phyloP scores from a whole-genome alignment of 2,329 filamentous ascomycete species.

The Coniella lustricola region DNA sequence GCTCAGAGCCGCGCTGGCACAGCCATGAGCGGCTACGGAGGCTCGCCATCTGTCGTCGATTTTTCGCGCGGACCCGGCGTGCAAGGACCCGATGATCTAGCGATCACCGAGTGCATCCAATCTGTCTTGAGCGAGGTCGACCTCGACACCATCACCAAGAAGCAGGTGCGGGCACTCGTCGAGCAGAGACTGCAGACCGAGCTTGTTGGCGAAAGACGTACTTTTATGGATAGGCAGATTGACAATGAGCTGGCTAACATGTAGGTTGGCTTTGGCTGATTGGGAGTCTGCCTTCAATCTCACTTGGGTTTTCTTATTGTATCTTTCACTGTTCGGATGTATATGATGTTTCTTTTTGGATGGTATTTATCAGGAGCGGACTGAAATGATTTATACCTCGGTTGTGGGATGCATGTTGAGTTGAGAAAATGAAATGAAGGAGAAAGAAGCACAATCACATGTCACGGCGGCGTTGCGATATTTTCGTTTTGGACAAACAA shows the following conservation, averaged over 20 bases:
- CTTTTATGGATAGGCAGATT: conserved; percentile 88
- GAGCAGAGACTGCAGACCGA: conserved; percentile 92
- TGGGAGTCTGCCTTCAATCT: too few species aligned
- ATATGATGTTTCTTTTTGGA: neutral
- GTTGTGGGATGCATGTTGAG: conserved; percentile 1
- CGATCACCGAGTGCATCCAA: conserved; percentile 80
- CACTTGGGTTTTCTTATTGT: too few species aligned
- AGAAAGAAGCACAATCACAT: neutral
- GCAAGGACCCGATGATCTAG: conserved; percentile 64
- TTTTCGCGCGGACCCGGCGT: conserved; percentile 48
- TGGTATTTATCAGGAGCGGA: neutral
- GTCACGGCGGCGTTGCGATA: conserved; percentile 6
- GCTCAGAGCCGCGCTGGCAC: conserved; percentile 30
- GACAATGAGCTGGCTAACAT: conserved; percentile 90
- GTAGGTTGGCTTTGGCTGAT: conserved; percentile 41
- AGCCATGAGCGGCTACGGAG: conserved; percentile 38
- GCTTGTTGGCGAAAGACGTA: conserved; percentile 74
- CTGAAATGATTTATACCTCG: neutral
- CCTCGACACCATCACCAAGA: conserved; percentile 96
- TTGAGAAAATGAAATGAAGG: neutral
- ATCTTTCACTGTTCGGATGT: too few species aligned
- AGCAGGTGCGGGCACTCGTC: conserved; percentile 84
- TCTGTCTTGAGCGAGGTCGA: conserved; percentile 80
- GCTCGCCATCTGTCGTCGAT: conserved; percentile 44
- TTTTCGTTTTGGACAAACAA: neutral